A percentile compares a stretch with the other conserved stretches of the same genome.
These are phyloP conservation scores for Alliaria petiolata DNA, from an alignment of 345 rosid species.

Conservation along the genomic window DNA sequence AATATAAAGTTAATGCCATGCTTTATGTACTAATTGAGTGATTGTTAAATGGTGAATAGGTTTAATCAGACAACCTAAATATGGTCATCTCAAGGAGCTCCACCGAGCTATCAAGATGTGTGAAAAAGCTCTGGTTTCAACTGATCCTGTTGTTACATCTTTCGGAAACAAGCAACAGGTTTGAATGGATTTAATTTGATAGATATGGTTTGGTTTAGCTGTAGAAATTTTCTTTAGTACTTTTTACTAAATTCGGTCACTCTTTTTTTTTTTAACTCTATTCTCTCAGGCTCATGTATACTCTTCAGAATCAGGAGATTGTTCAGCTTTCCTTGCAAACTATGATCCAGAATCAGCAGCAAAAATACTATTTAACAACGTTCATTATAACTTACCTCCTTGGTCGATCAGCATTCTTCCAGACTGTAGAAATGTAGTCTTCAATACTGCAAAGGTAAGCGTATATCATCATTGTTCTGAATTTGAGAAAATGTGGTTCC, in stretches of 20 bases:
- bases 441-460: slow-evolving; percentile 92
- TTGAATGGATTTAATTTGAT: not conserved
- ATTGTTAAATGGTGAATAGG: slow-evolving; percentile 40
- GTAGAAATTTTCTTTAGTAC: not conserved
- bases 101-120: slow-evolving; percentile 95
- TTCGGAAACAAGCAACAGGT: slow-evolving; percentile 89
- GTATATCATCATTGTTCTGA: not conserved
- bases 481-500: not conserved
- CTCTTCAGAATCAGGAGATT: slow-evolving; percentile 73
- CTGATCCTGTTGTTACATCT: slow-evolving; percentile 81
- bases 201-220: not conserved
- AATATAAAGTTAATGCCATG: not conserved
- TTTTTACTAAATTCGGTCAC: slow-evolving; percentile 20
- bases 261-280: not conserved
- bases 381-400: slow-evolving; percentile 97
- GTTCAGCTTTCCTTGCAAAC: slow-evolving; percentile 96
- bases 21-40: slow-evolving; percentile 18
- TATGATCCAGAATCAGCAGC: slow-evolving; percentile 81
- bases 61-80: slow-evolving; percentile 90
- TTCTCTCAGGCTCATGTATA: slow-evolving; percentile 71
- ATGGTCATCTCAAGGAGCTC: slow-evolving; percentile 95
- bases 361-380: slow-evolving; percentile 83
- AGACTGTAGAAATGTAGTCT: slow-evolving; percentile 93
- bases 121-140: slow-evolving; percentile 73
- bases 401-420: slow-evolving; percentile 99